phyloP scores from a whole-genome alignment of 1,284 basidiomycete species.

The Ganoderma sp. region DNA sequence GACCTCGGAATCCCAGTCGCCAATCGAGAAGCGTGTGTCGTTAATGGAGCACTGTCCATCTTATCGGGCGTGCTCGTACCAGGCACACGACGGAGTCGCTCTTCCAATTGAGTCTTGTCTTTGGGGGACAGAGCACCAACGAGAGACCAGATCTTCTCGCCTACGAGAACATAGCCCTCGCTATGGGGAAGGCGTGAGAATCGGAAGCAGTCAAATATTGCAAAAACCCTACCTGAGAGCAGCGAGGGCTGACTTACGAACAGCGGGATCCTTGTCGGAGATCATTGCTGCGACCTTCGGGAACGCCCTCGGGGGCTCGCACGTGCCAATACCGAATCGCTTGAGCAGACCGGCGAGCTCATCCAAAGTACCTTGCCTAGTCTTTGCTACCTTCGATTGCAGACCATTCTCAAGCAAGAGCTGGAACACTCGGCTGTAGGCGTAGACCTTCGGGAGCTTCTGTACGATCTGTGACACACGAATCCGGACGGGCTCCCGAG shows the following conservation, averaged over 20 bases:
- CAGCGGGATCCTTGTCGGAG: constrained; percentile 86
- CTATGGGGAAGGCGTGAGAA: constrained; percentile 44
- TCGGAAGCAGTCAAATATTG: not conserved
- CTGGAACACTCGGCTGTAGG: constrained; percentile 90
- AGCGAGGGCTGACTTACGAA: constrained; percentile 83
- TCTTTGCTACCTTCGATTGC: constrained; percentile 89
- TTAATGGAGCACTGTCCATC: constrained; percentile 45
- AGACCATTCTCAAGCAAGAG: constrained; percentile 86
- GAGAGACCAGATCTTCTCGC: constrained; percentile 85
- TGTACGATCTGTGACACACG: constrained; percentile 78
- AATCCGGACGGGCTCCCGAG: constrained; percentile 74
- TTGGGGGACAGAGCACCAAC: constrained; percentile 82
- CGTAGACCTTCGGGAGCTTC: constrained; percentile 79
- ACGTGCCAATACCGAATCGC: constrained; percentile 83
- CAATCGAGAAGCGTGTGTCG: constrained; percentile 59
- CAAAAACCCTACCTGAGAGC: constrained; percentile 63
- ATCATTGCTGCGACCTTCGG: constrained; percentile 82
- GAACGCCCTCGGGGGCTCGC: constrained; percentile 81
- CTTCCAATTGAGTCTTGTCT: constrained; percentile 91
- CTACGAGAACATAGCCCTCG: constrained; percentile 83
- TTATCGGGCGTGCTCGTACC: constrained; percentile 63
- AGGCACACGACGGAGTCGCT: constrained; percentile 83
- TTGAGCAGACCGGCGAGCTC: constrained; percentile 82
- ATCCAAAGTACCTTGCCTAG: constrained; percentile 84
- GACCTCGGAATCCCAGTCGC: constrained; percentile 55